Evolutionary conservation across 148 eudicot genomes (phyloP), one percentile per base, ranked within the genome.

Genomic region (Chenopodium album): DNA sequence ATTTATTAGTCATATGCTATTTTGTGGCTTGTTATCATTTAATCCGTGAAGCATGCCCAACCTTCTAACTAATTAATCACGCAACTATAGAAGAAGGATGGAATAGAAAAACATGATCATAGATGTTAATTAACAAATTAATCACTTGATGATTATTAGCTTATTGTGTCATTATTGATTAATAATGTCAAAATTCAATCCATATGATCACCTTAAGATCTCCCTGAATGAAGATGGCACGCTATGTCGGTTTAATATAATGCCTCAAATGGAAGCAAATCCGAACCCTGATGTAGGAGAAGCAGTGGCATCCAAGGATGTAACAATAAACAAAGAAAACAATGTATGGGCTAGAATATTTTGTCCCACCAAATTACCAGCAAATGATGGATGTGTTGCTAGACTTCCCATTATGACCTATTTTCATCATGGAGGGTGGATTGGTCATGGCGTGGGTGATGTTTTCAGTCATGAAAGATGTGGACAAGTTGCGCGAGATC

Each of bases 351-450:
- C 85, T 54, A 84, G 97, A 44, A 64, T 93, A 8, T 93, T 84
- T 48, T 85, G 92, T 10, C 98, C 98, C 0, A 31, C 89, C 0
- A 87, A 82, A 34, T 44, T 90, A 19, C 90, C 94, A 1, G 87
- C 95, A 2, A 87, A 91, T 44, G 92, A 92, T 76, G 60, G 74
- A 2, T 71, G 86, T 26, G 80, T 90, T 8, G 91, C 85, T 2
- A 82, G 85, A 71, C 89, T 95, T 23, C 98, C 98, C 0, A 72
- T 92, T n/a, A 7, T 93, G 8, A 14, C 92, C 0, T 91, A 72
- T 85, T 88, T 91, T 82, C 98, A 92, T 47, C 68, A 86, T 19
- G 97, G 97, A 0, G 93, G 93, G 0, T 93, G 92, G 88, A 82
- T 94, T 32, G 72, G 79, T 7, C 74, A 84, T 73, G 80, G 81